Evolutionary conservation across 2,329 filamentous ascomycete species (phyloP).

Genomic region (Apiospora pterosperma): DNA sequence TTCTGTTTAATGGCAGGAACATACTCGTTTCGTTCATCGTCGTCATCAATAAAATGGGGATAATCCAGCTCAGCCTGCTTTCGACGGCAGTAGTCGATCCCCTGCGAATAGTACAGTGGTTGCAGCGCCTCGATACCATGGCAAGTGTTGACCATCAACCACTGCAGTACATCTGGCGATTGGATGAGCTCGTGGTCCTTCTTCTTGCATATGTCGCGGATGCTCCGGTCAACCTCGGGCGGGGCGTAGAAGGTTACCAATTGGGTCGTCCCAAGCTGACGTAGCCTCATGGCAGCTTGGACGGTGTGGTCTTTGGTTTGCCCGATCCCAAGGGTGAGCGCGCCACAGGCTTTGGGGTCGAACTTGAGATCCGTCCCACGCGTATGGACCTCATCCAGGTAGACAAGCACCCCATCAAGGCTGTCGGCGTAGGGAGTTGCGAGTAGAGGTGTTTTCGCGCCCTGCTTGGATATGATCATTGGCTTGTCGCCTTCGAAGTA

Average conservation of each 20-base stretch:
- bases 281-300: conserved; percentile 4
- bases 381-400: conserved; percentile 55
- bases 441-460: conserved; percentile 39
- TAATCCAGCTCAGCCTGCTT: conserved; percentile 44
- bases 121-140: conserved; percentile 56
- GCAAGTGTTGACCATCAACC: conserved; percentile 64
- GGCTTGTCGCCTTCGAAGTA: conserved; percentile 51
- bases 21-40: conserved; percentile 33
- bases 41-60: conserved; percentile 35
- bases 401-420: conserved; percentile 51
- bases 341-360: conserved; percentile 40
- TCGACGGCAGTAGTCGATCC: conserved; percentile 55
- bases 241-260: conserved; percentile 46
- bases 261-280: conserved; percentile 28
- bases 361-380: conserved; percentile 57
- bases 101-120: conserved; percentile 56
- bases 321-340: conserved; percentile 50
- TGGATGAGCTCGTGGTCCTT: conserved; percentile 23
- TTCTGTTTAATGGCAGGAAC: conserved; percentile 42
- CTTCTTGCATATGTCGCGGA: conserved; percentile 43
- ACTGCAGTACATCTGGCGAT: conserved; percentile 51
- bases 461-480: conserved; percentile 37
- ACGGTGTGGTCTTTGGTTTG: conserved; percentile 45
- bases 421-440: conserved; percentile 53
- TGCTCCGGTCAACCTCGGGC: conserved; percentile 59